Percentiles rank a stretch among this genome's conserved stretches.
These are phyloP conservation scores for Prunus mongolica DNA, from an alignment of 306 rosid genomes.

Conservation along the genomic window DNA sequence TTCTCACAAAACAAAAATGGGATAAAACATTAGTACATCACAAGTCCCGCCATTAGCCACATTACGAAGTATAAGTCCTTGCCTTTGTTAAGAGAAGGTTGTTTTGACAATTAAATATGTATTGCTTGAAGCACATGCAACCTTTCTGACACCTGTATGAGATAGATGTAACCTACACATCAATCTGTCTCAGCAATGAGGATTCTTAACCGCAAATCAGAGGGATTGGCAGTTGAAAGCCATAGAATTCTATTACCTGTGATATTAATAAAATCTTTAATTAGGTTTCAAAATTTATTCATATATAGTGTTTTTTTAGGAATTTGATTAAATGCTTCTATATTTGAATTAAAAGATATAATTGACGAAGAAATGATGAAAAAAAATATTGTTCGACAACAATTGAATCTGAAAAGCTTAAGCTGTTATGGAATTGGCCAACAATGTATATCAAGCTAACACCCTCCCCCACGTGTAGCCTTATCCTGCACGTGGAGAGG, in stretches of 20 bases:
- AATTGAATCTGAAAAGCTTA: not conserved
- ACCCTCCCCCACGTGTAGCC: not conserved
- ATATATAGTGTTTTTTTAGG: not conserved
- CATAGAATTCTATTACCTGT: slow-evolving; percentile 13
- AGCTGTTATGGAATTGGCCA: not conserved
- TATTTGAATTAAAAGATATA: not conserved
- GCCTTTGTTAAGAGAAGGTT: not conserved
- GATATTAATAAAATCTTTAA: not conserved
- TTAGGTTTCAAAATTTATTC: slow-evolving; percentile 1
- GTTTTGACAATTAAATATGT: not conserved
- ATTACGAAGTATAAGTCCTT: not conserved
- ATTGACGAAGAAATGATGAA: not conserved
- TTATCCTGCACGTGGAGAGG: not conserved
- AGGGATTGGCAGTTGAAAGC: slow-evolving; percentile 1
- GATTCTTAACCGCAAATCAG: slow-evolving; percentile 3
- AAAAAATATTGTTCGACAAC: not conserved
- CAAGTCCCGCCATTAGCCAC: not conserved
- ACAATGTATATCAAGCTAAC: not conserved
- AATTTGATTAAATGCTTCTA: not conserved
- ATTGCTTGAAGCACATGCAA: not conserved
- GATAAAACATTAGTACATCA: not conserved
- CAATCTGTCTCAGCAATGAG: slow-evolving; percentile 1
- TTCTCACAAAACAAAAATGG: not conserved
- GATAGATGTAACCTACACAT: slow-evolving; percentile 12
- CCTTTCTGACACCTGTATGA: not conserved